A percentile compares a stretch with the other conserved stretches of the same genome.
Evolutionary conservation across 139 green algal genomes (phyloP).

Genomic region (Chlorella sp.): DNA sequence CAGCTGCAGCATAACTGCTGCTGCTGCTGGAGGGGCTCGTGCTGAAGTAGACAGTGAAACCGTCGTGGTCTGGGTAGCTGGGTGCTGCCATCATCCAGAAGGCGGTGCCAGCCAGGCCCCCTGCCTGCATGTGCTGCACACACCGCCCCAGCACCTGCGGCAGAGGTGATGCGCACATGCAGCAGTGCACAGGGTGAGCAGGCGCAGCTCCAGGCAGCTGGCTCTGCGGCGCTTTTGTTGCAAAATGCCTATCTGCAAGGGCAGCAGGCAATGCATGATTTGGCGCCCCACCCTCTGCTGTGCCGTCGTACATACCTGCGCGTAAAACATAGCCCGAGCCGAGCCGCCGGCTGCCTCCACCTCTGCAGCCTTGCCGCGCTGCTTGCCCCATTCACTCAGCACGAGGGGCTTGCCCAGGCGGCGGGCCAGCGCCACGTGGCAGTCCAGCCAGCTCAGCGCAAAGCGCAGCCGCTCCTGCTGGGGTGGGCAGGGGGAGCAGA

Average conservation of each 20-base stretch:
- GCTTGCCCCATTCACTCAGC: slow-evolving; percentile 71
- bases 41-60: slow-evolving; percentile 66
- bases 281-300: neutral
- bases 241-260: too few species aligned
- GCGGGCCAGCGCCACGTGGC: slow-evolving; percentile 18
- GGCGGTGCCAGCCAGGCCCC: slow-evolving; percentile 39
- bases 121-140: slow-evolving; percentile 29
- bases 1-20: neutral
- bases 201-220: too few species aligned
- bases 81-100: slow-evolving; percentile 64
- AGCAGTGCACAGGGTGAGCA: too few species aligned
- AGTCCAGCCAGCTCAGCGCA: slow-evolving; percentile 28
- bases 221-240: too few species aligned
- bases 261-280: neutral
- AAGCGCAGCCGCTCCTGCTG: slow-evolving; percentile 24
- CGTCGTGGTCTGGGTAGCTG: slow-evolving; percentile 73
- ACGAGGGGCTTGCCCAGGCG: slow-evolving; percentile 68
- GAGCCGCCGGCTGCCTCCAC: neutral
- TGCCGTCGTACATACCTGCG: slow-evolving; percentile 4
- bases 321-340: neutral
- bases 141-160: slow-evolving; percentile 14
- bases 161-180: neutral
- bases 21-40: neutral
- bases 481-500: too few species aligned
- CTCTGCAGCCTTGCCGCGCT: neutral